These are phyloP conservation scores for Conidiobolus incongruus DNA, from an alignment of 371 early-diverging fungal genomes.

Conservation along the genomic window DNA sequence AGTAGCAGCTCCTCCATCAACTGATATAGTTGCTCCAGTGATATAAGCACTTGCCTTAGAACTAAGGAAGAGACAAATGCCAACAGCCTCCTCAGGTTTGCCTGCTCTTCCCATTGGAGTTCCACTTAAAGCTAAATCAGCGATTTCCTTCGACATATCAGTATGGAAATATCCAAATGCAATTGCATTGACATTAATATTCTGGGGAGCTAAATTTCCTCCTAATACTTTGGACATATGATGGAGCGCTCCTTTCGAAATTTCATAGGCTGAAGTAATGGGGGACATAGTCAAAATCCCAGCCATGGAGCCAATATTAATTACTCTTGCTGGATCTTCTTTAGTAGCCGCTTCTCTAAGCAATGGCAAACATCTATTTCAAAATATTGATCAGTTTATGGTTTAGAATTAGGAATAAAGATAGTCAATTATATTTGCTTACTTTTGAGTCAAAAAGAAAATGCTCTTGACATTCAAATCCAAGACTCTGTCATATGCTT, in stretches of 20 bases:
- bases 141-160: slow-evolving; percentile 85
- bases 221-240: slow-evolving; percentile 49
- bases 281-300: slow-evolving; percentile 30
- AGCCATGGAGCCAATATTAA: slow-evolving; percentile 70
- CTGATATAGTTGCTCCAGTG: slow-evolving; percentile 51
- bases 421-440: slow-evolving; percentile 6
- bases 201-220: slow-evolving; percentile 25
- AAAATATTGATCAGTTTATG: not conserved
- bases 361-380: slow-evolving; percentile 32
- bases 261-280: slow-evolving; percentile 50
- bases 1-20: slow-evolving; percentile 51
- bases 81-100: slow-evolving; percentile 66
- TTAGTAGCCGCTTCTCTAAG: slow-evolving; percentile 36
- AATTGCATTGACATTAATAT: slow-evolving; percentile 69
- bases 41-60: slow-evolving; percentile 56
- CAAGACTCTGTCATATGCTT: slow-evolving; percentile 19
- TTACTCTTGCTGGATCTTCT: slow-evolving; percentile 33
- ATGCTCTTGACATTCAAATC: slow-evolving; percentile 69
- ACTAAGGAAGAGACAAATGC: slow-evolving; percentile 47
- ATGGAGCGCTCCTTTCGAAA: slow-evolving; percentile 59
- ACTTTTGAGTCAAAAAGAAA: slow-evolving; percentile 64
- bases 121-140: no score
- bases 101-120: slow-evolving; percentile 67
- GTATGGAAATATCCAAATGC: slow-evolving; percentile 78
- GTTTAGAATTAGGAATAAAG: not conserved